Percentiles rank a stretch among this genome's conserved stretches.
These are phyloP conservation scores for Backusella morwellensis DNA, from an alignment of 192 early-diverging fungal species.

Conservation along the genomic window DNA sequence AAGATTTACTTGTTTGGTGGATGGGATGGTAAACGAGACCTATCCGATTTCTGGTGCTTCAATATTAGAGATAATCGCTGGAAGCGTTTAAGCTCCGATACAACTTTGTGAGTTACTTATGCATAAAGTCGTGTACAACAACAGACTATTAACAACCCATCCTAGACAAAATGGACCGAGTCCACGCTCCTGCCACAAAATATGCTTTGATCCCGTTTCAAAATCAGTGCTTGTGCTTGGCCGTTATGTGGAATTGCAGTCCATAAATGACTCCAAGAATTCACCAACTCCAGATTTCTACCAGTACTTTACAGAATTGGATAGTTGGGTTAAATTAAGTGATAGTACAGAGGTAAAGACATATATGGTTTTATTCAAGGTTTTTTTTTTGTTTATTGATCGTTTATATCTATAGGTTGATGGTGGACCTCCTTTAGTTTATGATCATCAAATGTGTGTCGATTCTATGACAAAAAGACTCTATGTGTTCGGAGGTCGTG, in stretches of 20 bases:
- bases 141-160: background rate
- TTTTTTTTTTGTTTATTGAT: background rate
- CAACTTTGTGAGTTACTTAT: conserved; percentile 48
- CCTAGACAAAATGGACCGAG: conserved; percentile 79
- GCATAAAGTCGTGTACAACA: background rate
- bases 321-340: conserved; percentile 72
- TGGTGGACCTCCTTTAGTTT: conserved; percentile 84
- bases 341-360: conserved; percentile 69
- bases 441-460: conserved; percentile 93
- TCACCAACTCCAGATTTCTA: conserved; percentile 80
- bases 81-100: conserved; percentile 78
- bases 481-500: conserved; percentile 91
- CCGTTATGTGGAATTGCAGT: conserved; percentile 82
- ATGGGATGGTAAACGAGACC: conserved; percentile 86
- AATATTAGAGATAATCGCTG: conserved; percentile 60
- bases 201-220: conserved; percentile 78
- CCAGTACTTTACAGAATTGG: conserved; percentile 69
- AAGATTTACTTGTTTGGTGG: conserved; percentile 90
- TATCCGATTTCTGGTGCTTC: conserved; percentile 89
- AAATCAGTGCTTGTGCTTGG: conserved; percentile 81
- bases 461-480: conserved; percentile 68
- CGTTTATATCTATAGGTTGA: conserved; percentile 46
- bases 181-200: conserved; percentile 89
- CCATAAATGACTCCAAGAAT: conserved; percentile 44
- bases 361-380: background rate